Conservation (phyloP, 2,329 filamentous ascomycete species). For the Fusarium papillatum region DNA sequence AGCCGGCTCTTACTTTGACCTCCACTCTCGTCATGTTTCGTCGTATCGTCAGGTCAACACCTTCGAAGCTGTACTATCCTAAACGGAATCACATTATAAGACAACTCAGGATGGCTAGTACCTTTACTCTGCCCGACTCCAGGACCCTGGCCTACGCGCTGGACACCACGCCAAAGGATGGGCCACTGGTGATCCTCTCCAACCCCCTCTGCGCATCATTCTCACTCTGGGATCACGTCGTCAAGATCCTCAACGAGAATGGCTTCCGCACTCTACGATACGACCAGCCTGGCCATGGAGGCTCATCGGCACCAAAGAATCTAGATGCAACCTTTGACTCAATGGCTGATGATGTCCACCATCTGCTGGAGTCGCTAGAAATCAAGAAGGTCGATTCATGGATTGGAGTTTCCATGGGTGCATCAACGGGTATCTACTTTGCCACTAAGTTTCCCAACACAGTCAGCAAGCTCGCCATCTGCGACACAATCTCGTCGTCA, state of each 20-base stretch:
- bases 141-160: constrained; percentile 47
- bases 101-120: constrained; percentile 31
- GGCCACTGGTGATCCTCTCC: constrained; percentile 53
- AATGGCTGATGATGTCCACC: constrained; percentile 53
- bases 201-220: constrained; percentile 55
- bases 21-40: constrained; percentile 12
- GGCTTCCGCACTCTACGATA: constrained; percentile 58
- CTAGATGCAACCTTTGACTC: constrained; percentile 55
- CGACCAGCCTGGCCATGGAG: constrained; percentile 59
- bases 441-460: constrained; percentile 53
- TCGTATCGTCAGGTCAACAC: neutral
- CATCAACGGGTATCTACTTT: constrained; percentile 55
- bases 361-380: constrained; percentile 49
- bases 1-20: neutral
- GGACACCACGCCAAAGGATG: constrained; percentile 38
- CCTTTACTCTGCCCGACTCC: constrained; percentile 43
- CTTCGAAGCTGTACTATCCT: neutral
- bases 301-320: constrained; percentile 49
- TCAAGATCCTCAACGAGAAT: constrained; percentile 47
- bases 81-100: neutral
- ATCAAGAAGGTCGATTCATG: constrained; percentile 53
- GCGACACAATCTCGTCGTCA: constrained; percentile 55
- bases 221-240: constrained; percentile 55
- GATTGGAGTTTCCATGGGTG: constrained; percentile 62
- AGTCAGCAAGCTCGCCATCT: constrained; percentile 54